Evolutionary conservation across 352 stramenopile species (phyloP).

Genomic region (Saprolegnia parasitica): DNA sequence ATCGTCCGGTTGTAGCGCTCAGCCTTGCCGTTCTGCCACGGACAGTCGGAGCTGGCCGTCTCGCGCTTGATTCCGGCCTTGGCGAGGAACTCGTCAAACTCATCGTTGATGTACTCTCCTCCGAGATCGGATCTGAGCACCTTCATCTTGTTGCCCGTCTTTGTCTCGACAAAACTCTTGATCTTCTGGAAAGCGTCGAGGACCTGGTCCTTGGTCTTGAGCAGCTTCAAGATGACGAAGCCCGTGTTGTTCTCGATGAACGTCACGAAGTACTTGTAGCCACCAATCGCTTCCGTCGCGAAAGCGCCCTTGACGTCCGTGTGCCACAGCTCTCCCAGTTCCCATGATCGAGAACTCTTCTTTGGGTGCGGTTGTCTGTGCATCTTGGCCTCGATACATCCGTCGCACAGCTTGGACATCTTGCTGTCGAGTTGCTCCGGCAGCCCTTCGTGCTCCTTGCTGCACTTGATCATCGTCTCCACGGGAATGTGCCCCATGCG

Average conservation of each 20-base stretch:
- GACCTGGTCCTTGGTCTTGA: slow-evolving; percentile 23
- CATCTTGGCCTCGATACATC: slow-evolving; percentile 31
- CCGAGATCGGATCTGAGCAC: slow-evolving; percentile 32
- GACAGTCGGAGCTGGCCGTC: slow-evolving; percentile 13
- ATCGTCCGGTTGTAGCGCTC: slow-evolving; percentile 31
- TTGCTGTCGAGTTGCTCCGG: slow-evolving; percentile 10
- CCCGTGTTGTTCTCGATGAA: slow-evolving; percentile 32
- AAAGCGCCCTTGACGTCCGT: slow-evolving; percentile 30
- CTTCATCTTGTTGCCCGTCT: slow-evolving; percentile 22
- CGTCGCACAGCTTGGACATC: slow-evolving; percentile 21
- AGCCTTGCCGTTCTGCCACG: slow-evolving; percentile 31
- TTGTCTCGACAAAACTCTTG: slow-evolving; percentile 17
- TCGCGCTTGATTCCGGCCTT: slow-evolving; percentile 27
- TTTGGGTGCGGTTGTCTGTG: slow-evolving; percentile 10
- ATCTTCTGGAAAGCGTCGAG: slow-evolving; percentile 20
- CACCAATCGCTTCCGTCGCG: slow-evolving; percentile 24
- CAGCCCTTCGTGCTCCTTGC: not conserved
- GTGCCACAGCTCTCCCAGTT: slow-evolving; percentile 24
- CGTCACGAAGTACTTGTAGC: slow-evolving; percentile 25
- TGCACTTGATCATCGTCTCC: not conserved
- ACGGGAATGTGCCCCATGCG: not conserved
- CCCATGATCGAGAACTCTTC: not conserved
- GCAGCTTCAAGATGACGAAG: slow-evolving; percentile 13
- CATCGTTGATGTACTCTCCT: slow-evolving; percentile 30
- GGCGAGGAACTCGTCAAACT: slow-evolving; percentile 20